Base-by-base conservation (phyloP, 2,329 filamentous ascomycete species). In the Drechslera avenae region DNA sequence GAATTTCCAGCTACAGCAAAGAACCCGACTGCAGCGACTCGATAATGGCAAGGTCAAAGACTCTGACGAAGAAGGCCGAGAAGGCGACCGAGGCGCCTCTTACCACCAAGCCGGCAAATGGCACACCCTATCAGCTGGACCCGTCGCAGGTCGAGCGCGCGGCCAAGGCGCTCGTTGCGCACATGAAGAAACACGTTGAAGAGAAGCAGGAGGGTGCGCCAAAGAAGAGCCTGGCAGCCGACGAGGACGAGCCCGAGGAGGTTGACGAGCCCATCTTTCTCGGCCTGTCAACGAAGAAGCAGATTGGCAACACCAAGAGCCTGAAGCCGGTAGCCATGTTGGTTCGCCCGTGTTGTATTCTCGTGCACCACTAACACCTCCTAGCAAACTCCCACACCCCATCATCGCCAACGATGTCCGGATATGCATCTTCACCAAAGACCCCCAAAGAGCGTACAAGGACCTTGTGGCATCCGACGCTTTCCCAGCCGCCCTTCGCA, bases 391-490 rank as follows among this genome's bases (percentile, higher is more conserved):
- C 45, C 90, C 91, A 39, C 86, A 95, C 75, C 81, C 89, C 8
- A 82, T 96, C 56, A 86, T 82, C 58, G 82, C 86, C 59, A 77
- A 83, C 49, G 83, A 82, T 48, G 78, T 86, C 50, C 88, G 86
- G 63, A 81, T 97, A 75, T 97, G 92, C 76, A 80, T 97, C 54
- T 95, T 96, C 74, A 90, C 88, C 48, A 90, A 91, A 63, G 85
- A 87, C 61, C 86, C 86, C 2, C 91, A 96, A 81, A 86, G 91
- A 59, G 83, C 85, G 46, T 96, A 94, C 82, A 97, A 97, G 80
- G 88, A 97, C 74, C 82, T 95, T 37, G 82, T 97, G 57, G 86
- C 85, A 43, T 84, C 87, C 47, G 83, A 87, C 34, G 82, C 85
- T 31, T 82, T 79, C 67, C 78, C 83, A 19, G 63, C 74, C 1